Evolutionary conservation across 495 filamentous ascomycete species (phyloP), one percentile per base, ranked within the genome.

Genomic region (Glutinoglossum americanum): DNA sequence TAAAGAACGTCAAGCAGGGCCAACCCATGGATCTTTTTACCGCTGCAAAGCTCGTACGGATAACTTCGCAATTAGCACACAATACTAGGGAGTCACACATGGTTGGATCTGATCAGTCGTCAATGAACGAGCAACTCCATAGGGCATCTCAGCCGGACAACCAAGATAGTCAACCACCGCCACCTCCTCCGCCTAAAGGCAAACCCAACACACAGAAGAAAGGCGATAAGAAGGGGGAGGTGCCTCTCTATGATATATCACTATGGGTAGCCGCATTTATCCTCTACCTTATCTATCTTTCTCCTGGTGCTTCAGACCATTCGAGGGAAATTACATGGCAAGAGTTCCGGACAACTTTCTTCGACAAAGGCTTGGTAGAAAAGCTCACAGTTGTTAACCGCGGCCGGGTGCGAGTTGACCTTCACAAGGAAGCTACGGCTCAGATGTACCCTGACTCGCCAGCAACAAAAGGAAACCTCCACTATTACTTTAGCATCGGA

Each of bases 401-500:
- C 56, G 79, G 78, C 60, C 73, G 76, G 27, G 92, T 96, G 48
- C 78, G 81, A 45, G 88, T 96, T 54, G 80, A 92, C 58, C 77
- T 97, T 56, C 79, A 94, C 67, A 81, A 81, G 44, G 87, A 94
- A 57, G 87, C 87, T 55, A 77, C 84, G 1, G 74, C 77, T 30
- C 69, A 78, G 44, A 77, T 85, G 67, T 90, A 94, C 62, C 86
- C 92, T 28, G 92, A 94, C 33, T 87, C 87, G 10, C 76, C 79
- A 17, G 85, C 82, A 28, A 75, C 73, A 13, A 79, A 82, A 49
- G 74, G 77, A 19, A 76, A 79, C 54, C 85, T 89, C 70, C 74
- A 79, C 69, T 95, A 95, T 69, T 92, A 87, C 69, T 98, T 97
- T 75, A 89, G 79, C 59, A 94, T 98, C 64, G 92, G 92, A 49